Evolutionary conservation across 306 rosid genomes (phyloP).

Genomic region (Hylodesmum podocarpum): DNA sequence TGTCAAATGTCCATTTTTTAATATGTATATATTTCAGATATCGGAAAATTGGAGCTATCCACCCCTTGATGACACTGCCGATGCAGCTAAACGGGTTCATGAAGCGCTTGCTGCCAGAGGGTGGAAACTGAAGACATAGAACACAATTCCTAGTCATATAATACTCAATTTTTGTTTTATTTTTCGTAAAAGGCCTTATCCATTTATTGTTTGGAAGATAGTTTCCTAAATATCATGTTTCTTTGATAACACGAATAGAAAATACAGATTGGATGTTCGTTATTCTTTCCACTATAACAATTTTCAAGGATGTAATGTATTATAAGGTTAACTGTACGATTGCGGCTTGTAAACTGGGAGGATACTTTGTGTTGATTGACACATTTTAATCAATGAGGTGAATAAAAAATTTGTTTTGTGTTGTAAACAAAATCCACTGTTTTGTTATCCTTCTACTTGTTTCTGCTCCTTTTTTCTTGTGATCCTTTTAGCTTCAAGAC

Average conservation of each 20-base stretch:
- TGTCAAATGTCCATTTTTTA: slow-evolving; percentile 5
- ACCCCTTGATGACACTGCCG: slow-evolving; percentile 84
- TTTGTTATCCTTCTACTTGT: not conserved
- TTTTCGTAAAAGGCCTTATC: not conserved
- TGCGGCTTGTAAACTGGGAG: slow-evolving; percentile 40
- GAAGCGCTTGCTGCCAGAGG: slow-evolving; percentile 81
- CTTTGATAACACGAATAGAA: slow-evolving; percentile 24
- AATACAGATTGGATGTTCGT: slow-evolving; percentile 11
- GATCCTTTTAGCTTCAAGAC: not conserved
- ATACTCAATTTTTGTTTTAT: not conserved
- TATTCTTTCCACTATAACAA: slow-evolving; percentile 33
- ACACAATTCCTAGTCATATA: not conserved
- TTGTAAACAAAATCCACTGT: not conserved
- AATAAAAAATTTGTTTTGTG: slow-evolving; percentile 9
- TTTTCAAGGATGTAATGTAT: slow-evolving; percentile 30
- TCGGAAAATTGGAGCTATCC: slow-evolving; percentile 98
- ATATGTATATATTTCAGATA: slow-evolving; percentile 49
- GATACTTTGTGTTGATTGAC: slow-evolving; percentile 22
- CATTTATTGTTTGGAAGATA: slow-evolving; percentile 20
- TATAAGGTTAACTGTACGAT: slow-evolving; percentile 32
- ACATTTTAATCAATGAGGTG: slow-evolving; percentile 30
- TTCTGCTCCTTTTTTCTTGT: not conserved
- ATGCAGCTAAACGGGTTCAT: slow-evolving; percentile 77
- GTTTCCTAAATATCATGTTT: not conserved
- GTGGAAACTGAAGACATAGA: slow-evolving; percentile 79